phyloP scores from a whole-genome alignment of 176 grass and related monocot species.

The Eragrostis nindensis region DNA sequence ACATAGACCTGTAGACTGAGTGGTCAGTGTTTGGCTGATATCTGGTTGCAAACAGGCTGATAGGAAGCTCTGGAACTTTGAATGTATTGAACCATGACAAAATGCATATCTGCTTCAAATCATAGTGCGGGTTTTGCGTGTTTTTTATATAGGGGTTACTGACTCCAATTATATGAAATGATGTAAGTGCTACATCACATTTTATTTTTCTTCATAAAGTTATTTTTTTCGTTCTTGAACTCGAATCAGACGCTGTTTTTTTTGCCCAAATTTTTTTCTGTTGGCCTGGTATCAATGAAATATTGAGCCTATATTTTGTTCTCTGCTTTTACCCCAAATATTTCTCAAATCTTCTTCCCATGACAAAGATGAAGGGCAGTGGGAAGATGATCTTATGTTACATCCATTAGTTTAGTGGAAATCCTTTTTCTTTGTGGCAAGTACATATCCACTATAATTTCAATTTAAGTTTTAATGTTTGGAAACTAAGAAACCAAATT shows the following conservation, averaged over 20 bases:
- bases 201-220: no score
- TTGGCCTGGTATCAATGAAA: no score
- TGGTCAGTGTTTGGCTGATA: not conserved
- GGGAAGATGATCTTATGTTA: not conserved
- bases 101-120: not conserved
- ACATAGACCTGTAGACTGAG: not conserved
- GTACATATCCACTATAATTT: not conserved
- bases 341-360: not conserved
- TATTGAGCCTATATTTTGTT: not conserved
- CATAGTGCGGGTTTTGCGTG: not conserved
- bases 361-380: not conserved
- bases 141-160: not conserved
- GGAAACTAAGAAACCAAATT: no score
- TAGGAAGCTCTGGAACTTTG: conserved; percentile 3
- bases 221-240: not conserved
- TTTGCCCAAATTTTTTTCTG: not conserved
- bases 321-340: not conserved
- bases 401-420: not conserved
- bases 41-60: conserved; percentile 5
- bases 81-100: not conserved
- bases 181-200: not conserved
- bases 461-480: not conserved
- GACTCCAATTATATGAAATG: not conserved
- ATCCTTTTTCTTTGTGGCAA: no score
- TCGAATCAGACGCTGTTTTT: not conserved